A percentile compares a stretch with the other conserved stretches of the same genome.
phyloP scores from a whole-genome alignment of 164 flowering plant species.

The Liriodendron chinense region DNA sequence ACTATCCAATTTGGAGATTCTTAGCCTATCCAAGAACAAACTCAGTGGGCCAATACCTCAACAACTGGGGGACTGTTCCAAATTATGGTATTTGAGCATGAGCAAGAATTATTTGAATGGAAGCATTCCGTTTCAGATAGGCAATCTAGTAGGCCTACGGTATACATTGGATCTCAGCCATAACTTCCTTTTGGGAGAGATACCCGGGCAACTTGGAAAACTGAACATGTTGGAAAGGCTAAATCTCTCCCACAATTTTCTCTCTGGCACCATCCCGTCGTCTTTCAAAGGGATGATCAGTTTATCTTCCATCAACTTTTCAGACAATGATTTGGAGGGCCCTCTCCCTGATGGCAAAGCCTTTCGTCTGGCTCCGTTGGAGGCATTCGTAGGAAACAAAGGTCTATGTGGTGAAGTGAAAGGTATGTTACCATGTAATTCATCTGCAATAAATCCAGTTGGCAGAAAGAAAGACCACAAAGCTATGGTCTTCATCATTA shows the following conservation, averaged over 20 bases:
- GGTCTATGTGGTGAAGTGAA: constrained; percentile 38
- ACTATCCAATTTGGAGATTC: neutral
- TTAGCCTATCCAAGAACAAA: constrained; percentile 1
- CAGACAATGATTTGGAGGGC: neutral
- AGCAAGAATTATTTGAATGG: neutral
- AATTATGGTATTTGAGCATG: constrained; percentile 4
- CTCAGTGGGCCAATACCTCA: neutral
- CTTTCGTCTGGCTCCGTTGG: constrained; percentile 15
- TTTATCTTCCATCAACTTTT: constrained; percentile 10
- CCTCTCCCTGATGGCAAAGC: neutral
- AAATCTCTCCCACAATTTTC: constrained; percentile 9
- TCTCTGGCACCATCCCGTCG: neutral
- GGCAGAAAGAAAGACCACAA: neutral
- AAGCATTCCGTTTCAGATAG: constrained; percentile 3
- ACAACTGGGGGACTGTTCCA: constrained; percentile 17
- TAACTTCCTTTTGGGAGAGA: constrained; percentile 1
- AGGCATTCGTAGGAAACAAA: constrained; percentile 15
- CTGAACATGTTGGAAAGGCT: neutral
- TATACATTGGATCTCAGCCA: neutral
- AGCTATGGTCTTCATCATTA: neutral
- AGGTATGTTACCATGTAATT: constrained; percentile 30
- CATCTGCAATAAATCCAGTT: neutral
- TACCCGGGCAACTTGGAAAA: constrained; percentile 5
- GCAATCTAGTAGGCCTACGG: neutral
- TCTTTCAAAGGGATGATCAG: constrained; percentile 4